These are phyloP conservation scores for Trichoderma brevicompactum DNA, from an alignment of 2,329 filamentous ascomycete species.

Conservation along the genomic window DNA sequence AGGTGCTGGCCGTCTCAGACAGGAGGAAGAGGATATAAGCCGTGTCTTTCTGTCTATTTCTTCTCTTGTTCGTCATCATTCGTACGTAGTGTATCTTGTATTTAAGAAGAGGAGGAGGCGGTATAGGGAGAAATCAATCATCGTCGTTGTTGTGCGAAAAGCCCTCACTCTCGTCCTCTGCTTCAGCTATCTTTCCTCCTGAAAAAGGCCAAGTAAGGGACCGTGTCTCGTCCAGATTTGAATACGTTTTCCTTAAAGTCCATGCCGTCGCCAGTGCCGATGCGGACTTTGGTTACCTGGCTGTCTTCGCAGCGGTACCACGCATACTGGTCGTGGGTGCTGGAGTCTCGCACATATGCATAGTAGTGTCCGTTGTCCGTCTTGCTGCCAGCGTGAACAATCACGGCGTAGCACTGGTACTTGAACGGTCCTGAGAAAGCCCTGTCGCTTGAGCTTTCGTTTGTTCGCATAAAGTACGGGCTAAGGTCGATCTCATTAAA, in stretches of 20 bases:
- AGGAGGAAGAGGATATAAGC: not conserved
- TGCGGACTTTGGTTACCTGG: slow-evolving; percentile 47
- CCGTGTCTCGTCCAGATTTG: slow-evolving; percentile 43
- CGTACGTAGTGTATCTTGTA: not conserved
- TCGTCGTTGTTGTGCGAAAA: not conserved
- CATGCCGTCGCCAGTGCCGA: slow-evolving; percentile 43
- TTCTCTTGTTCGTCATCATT: not conserved
- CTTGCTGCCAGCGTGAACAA: slow-evolving; percentile 72
- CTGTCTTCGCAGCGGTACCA: slow-evolving; percentile 59
- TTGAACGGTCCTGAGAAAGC: slow-evolving; percentile 61
- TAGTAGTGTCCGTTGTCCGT: slow-evolving; percentile 81
- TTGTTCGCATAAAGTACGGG: slow-evolving; percentile 47
- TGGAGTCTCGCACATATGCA: slow-evolving; percentile 66
- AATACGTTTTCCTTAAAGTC: slow-evolving; percentile 48
- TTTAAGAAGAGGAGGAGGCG: not conserved
- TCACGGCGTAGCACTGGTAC: slow-evolving; percentile 87
- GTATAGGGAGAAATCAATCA: not conserved
- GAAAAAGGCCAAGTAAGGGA: slow-evolving; percentile 55
- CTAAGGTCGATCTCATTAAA: slow-evolving; percentile 67
- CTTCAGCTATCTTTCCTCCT: slow-evolving; percentile 41
- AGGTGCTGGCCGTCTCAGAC: not conserved
- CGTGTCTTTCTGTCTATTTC: not conserved
- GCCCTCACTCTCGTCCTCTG: not conserved
- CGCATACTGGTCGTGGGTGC: slow-evolving; percentile 46
- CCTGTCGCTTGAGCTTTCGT: slow-evolving; percentile 45